Evolutionary conservation across 1,284 basidiomycete genomes (phyloP).

Genomic region (Austroboletus rostrupii): DNA sequence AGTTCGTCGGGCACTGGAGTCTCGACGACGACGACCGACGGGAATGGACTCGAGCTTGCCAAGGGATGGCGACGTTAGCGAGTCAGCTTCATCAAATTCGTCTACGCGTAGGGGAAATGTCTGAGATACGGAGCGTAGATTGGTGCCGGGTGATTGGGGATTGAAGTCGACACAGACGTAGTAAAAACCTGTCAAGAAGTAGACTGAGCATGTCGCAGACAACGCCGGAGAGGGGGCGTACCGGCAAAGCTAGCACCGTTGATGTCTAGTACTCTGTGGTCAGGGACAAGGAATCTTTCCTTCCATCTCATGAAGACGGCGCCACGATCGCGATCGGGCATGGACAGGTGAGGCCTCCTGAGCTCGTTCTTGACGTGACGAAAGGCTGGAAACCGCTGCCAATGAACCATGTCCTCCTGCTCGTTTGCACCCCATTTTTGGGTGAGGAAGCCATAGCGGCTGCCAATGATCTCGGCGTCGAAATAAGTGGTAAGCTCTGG

Average conservation of each 20-base stretch:
- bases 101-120: slow-evolving; percentile 32
- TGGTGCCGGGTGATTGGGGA: slow-evolving; percentile 43
- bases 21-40: slow-evolving; percentile 39
- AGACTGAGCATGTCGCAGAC: not conserved
- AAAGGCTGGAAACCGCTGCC: slow-evolving; percentile 90
- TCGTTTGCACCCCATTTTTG: slow-evolving; percentile 84
- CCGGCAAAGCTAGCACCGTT: slow-evolving; percentile 94
- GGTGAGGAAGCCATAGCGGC: slow-evolving; percentile 83
- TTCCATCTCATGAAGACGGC: slow-evolving; percentile 96
- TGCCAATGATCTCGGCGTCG: slow-evolving; percentile 90
- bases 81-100: slow-evolving; percentile 25
- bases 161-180: slow-evolving; percentile 82
- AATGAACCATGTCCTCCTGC: slow-evolving; percentile 86
- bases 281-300: slow-evolving; percentile 91
- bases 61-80: slow-evolving; percentile 22
- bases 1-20: slow-evolving; percentile 41
- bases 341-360: slow-evolving; percentile 69
- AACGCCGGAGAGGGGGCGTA: slow-evolving; percentile 35
- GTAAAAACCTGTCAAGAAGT: slow-evolving; percentile 65
- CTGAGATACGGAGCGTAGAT: slow-evolving; percentile 28
- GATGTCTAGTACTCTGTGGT: slow-evolving; percentile 91
- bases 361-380: slow-evolving; percentile 72
- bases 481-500: slow-evolving; percentile 91
- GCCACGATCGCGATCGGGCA: slow-evolving; percentile 69
- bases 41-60: slow-evolving; percentile 35